These are phyloP conservation scores for Penicillium samsonianum DNA, from an alignment of 495 filamentous ascomycete species.

Conservation along the genomic window DNA sequence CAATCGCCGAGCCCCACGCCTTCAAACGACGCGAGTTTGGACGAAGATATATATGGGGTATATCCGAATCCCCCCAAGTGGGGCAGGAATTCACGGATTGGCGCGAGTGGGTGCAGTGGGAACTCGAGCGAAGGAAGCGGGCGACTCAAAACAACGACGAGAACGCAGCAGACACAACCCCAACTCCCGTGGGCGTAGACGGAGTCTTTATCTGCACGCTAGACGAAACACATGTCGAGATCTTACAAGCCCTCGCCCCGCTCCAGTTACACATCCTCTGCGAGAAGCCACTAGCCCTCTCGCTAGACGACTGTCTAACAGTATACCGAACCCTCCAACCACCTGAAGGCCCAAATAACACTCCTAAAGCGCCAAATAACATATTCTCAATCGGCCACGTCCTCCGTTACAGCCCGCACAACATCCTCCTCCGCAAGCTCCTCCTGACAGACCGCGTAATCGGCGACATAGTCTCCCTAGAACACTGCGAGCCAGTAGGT, in stretches of 20 bases:
- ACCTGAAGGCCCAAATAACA: conserved; percentile 10
- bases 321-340: conserved; percentile 62
- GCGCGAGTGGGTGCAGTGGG: conserved; percentile 69
- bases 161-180: not conserved
- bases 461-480: conserved; percentile 83
- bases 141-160: not conserved
- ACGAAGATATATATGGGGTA: conserved; percentile 66
- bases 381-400: conserved; percentile 82
- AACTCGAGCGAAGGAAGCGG: conserved; percentile 52
- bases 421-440: conserved; percentile 77
- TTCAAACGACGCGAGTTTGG: conserved; percentile 74
- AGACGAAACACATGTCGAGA: conserved; percentile 82
- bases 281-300: conserved; percentile 90
- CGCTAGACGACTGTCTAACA: conserved; percentile 68
- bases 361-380: conserved; percentile 9
- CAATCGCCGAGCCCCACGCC: conserved; percentile 78
- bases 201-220: conserved; percentile 85
- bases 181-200: conserved; percentile 53
- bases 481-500: conserved; percentile 91
- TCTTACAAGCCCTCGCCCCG: conserved; percentile 67
- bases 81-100: conserved; percentile 71
- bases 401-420: conserved; percentile 86
- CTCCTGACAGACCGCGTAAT: conserved; percentile 67
- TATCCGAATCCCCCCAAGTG: conserved; percentile 37
- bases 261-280: conserved; percentile 82